Conservation (phyloP, 1,139 yeast species). For the Candida neerlandica region DNA sequence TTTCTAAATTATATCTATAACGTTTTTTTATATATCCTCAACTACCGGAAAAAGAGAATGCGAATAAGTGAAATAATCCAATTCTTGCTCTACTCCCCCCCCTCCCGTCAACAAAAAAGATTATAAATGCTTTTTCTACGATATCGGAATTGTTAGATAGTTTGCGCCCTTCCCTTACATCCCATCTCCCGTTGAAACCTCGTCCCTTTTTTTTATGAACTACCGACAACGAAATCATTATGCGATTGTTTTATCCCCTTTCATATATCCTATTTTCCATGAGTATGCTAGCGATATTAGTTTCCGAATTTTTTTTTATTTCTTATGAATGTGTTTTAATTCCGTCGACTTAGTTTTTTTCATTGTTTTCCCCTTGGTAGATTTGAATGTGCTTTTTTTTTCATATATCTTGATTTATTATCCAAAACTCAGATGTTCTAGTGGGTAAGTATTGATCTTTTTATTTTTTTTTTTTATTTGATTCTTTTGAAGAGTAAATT, state of each 20-base stretch:
- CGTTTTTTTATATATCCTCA: constrained; percentile 2
- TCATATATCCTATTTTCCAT: background rate
- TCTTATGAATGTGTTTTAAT: background rate
- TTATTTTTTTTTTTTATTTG: background rate
- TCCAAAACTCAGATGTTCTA: constrained; percentile 1
- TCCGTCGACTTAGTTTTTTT: background rate
- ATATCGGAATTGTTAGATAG: background rate
- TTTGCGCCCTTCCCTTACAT: background rate
- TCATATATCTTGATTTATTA: background rate
- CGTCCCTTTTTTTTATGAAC: background rate
- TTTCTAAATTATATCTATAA: background rate
- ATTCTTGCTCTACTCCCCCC: background rate
- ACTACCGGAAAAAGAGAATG: constrained; percentile 1
- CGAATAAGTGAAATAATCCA: background rate
- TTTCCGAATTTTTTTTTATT: background rate
- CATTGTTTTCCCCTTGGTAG: background rate
- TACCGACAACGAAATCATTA: background rate
- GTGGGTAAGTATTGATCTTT: constrained; percentile 4
- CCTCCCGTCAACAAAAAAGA: background rate
- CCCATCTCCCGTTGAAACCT: too few species aligned
- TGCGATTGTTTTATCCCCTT: background rate
- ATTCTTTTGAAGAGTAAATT: background rate
- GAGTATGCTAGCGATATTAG: background rate
- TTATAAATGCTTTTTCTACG: background rate
- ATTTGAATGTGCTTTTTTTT: background rate